Percentiles rank a stretch among this genome's conserved stretches.
Evolutionary conservation across 352 stramenopile species (phyloP).

Genomic region (Phytophthora chlamydospora): DNA sequence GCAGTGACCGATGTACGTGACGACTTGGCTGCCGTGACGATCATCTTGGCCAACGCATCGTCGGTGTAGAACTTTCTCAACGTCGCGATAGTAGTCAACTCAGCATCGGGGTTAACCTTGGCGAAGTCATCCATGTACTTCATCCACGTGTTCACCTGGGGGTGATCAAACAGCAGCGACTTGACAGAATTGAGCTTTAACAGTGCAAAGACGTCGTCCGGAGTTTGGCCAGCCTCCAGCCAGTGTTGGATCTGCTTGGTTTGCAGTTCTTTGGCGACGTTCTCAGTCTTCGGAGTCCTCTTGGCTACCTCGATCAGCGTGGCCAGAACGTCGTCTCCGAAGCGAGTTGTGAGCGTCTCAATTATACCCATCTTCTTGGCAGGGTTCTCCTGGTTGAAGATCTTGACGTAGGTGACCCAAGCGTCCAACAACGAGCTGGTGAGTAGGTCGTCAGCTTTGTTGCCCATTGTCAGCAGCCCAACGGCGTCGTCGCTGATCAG

Average conservation of each 20-base stretch:
- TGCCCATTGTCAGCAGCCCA: constrained; percentile 2
- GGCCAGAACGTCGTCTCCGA: constrained; percentile 1
- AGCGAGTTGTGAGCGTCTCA: neutral
- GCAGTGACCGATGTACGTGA: neutral
- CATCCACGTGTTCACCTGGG: constrained; percentile 1
- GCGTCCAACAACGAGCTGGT: constrained; percentile 3
- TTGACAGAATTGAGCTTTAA: neutral
- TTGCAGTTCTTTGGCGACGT: neutral
- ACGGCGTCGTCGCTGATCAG: constrained; percentile 6
- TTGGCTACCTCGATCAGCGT: constrained; percentile 2
- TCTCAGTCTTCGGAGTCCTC: neutral
- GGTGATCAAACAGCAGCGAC: constrained; percentile 6
- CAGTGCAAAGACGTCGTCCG: constrained; percentile 1
- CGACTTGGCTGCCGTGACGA: constrained; percentile 1
- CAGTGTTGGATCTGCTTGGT: neutral
- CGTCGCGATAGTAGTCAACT: constrained; percentile 1
- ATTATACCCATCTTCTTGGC: no score
- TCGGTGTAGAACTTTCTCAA: constrained; percentile 1
- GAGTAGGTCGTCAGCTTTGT: constrained; percentile 11
- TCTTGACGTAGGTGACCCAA: no score
- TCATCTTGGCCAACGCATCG: constrained; percentile 8
- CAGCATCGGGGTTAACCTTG: neutral
- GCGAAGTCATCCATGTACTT: neutral
- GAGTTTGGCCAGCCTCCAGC: neutral
- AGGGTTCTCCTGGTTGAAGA: no score